Base-by-base conservation (phyloP, 2,329 filamentous ascomycete species). In the Pyrenophora teres region DNA sequence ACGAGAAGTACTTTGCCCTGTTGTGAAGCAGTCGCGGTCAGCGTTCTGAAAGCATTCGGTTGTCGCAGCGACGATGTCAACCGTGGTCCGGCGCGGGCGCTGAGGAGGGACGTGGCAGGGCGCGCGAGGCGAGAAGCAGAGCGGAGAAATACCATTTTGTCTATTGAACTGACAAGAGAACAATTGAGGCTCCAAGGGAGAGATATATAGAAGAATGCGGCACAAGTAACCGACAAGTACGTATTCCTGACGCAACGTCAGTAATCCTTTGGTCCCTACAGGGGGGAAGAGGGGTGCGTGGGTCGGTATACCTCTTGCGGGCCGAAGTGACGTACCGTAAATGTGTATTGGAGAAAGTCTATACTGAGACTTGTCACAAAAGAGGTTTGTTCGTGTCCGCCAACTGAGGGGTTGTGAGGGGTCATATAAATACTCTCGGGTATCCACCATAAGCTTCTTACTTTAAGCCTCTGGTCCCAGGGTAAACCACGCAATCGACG, bases 1-100 rank as follows among this genome's bases (percentile, higher is more conserved):
- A 96, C 90, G 73, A 92, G 83, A 74, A 97, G 87, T 79, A 97
- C 90, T 82, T 97, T 97, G 81, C 92, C 92, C 92, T 97, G 83
- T 79, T 84, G 84, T 66, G 80, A 80, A 62, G 86, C 81, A 72
- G 83, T 82, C 59, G 83, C 82, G 57, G 84, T 86, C 78, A 87
- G 83, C 78, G 79, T 82, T 77, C 83, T 81, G 73, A 80, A 76
- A 65, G 80, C 78, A 73, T 77, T 77, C 56, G 78, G 74, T 67
- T 72, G 69, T 51, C 76, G 75, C 64, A 76, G 62, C 57, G 78
- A 76, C 57, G 77, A 73, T 63, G 74, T 65, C 59, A 75, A 66
- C 55, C 74, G 69, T 36, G 74, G 71, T 41, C 70, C 72, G 49
- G 73, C 71, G 59, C 75, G 70, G 59, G 76, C 71, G 60, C 77